Evolutionary conservation across 257 asterid species (phyloP), one percentile per base, ranked within the genome.

Genomic region (Henckelia pumila): DNA sequence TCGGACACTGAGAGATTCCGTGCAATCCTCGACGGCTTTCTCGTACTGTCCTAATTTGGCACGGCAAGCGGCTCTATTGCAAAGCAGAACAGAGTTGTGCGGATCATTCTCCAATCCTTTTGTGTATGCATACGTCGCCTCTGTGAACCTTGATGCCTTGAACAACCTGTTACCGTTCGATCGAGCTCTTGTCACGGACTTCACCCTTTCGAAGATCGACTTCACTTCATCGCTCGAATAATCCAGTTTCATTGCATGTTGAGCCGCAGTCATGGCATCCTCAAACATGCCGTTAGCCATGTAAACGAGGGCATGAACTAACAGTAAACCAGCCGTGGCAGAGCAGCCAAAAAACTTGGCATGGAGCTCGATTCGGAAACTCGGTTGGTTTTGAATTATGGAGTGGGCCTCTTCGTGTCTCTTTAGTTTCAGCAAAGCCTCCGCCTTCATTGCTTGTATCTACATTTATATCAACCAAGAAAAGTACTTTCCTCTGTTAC

Each of bases 11-110:
- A 88, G 86, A 30, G 95, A 92, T 16, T 66, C 56, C 0, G 72
- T 75, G 76, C 92, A 88, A 76, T 85, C 95, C 63, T 88, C 95
- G 2, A 78, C 72, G 17, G 89, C 86, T 72, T 85, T 83, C 77
- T 85, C 95, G 23, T 63, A 80, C 29, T 77, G 82, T 2, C 88
- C 80, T 23, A 83, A 63, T 52, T 83, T 85, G 19, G 73, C 77
- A 50, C 85, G 64, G 25, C 92, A 81, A 60, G 92, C 84, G 50
- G 86, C 92, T 71, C 95, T 61, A 70, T 88, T 85, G 78, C 87
- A 83, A 49, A 83, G 72, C 63, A 88, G 69, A 50, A 83, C 56
- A 7, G 95, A 73, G 73, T 85, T 88, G 85, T 62, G 23, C 7
- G 85, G 82, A 50, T 74, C 84, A 29, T 64, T 78, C 65, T 82